Conservation (phyloP, 768 basidiomycete genomes). For the Hygrocybe punicea region DNA sequence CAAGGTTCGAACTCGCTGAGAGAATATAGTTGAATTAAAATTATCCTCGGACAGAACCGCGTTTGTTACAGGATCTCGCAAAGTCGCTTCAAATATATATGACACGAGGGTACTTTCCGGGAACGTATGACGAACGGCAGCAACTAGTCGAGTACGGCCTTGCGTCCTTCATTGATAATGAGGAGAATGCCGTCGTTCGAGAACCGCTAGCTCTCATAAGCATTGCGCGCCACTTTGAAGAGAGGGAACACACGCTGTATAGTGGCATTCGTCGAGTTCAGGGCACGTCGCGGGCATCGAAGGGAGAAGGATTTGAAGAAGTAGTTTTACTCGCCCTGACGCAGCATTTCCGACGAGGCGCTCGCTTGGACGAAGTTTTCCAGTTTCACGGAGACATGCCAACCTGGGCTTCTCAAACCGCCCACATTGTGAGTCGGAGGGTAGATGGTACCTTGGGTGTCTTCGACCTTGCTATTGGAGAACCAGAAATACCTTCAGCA, state of each 20-base stretch:
- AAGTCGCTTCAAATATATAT: background rate
- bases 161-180: constrained; percentile 1
- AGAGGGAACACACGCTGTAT: background rate
- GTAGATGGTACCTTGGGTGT: background rate
- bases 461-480: constrained; percentile 2
- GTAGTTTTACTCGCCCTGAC: constrained; percentile 1
- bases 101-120: constrained; percentile 2
- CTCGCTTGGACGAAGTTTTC: constrained; percentile 8
- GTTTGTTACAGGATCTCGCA: background rate
- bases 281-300: background rate
- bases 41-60: background rate
- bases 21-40: background rate
- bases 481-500: background rate
- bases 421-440: background rate
- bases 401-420: background rate
- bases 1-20: background rate
- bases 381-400: background rate
- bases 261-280: background rate
- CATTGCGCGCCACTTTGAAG: constrained; percentile 4
- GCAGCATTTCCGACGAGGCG: constrained; percentile 1
- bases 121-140: background rate
- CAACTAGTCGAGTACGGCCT: constrained; percentile 4
- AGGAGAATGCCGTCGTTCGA: background rate
- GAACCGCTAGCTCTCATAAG: constrained; percentile 7
- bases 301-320: constrained; percentile 6